Evolutionary conservation across 2,329 filamentous ascomycete genomes (phyloP).

Genomic region (Camillea tinctor): DNA sequence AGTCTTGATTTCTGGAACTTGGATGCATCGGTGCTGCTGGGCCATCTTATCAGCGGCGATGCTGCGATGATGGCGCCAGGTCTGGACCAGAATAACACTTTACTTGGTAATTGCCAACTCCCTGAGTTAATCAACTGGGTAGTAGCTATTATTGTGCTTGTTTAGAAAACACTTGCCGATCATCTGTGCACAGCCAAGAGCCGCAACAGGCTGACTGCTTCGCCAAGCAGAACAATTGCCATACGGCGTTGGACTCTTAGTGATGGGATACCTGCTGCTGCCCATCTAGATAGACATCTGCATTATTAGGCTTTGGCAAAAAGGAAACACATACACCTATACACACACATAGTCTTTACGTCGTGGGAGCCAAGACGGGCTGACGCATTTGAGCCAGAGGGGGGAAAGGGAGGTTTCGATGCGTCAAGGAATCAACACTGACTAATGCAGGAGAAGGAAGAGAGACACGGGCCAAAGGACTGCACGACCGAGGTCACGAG

Average conservation of each 20-base stretch:
- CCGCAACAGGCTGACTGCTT: conserved; percentile 28
- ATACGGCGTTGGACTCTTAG: conserved; percentile 11
- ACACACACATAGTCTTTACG: neutral
- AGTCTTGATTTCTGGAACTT: neutral
- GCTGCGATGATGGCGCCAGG: conserved; percentile 7
- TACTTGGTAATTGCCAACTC: conserved; percentile 3
- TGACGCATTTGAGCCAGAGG: conserved; percentile 20
- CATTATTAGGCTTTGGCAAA: conserved; percentile 1
- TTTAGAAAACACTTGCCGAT: conserved; percentile 21
- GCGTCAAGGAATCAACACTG: conserved; percentile 9
- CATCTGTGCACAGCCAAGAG: conserved; percentile 25
- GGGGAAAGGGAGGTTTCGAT: conserved; percentile 11
- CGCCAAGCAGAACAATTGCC: conserved; percentile 21
- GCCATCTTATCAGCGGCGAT: conserved; percentile 7
- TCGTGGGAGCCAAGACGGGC: conserved; percentile 23
- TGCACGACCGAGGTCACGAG: conserved; percentile 20
- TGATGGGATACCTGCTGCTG: conserved; percentile 5
- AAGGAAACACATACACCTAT: neutral
- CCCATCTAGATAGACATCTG: conserved; percentile 9
- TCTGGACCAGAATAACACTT: conserved; percentile 14
- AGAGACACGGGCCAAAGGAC: neutral
- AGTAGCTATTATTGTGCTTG: conserved; percentile 2
- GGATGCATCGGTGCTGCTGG: conserved; percentile 2
- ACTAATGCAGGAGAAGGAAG: conserved; percentile 23
- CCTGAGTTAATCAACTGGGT: conserved; percentile 13